phyloP scores from a whole-genome alignment of 306 rosid genomes.

The Cicer yamashitae region DNA sequence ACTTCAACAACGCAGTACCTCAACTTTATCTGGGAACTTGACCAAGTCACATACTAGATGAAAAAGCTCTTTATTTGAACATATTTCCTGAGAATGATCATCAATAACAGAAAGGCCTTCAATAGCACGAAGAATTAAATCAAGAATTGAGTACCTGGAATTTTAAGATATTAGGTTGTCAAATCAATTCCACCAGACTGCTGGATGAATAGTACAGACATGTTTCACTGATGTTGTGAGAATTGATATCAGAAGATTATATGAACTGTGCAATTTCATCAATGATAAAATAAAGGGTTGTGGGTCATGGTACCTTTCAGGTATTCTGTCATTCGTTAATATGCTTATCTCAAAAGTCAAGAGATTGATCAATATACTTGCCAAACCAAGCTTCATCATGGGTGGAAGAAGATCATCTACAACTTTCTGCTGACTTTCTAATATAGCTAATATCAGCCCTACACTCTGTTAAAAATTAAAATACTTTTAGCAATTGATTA shows the following conservation, averaged over 20 bases:
- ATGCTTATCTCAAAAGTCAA: slow-evolving; percentile 71
- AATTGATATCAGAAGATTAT: slow-evolving; percentile 38
- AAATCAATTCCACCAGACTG: slow-evolving; percentile 31
- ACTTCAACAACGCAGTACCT: slow-evolving; percentile 61
- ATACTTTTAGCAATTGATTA: slow-evolving; percentile 42
- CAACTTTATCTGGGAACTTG: slow-evolving; percentile 83
- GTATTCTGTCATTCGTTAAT: slow-evolving; percentile 61
- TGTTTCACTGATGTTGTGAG: slow-evolving; percentile 8
- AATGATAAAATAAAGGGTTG: slow-evolving; percentile 26
- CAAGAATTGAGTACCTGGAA: slow-evolving; percentile 81
- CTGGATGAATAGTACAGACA: slow-evolving; percentile 15
- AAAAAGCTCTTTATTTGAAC: slow-evolving; percentile 76
- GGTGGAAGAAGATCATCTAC: slow-evolving; percentile 65
- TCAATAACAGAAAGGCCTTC: slow-evolving; percentile 84
- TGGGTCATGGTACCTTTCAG: slow-evolving; percentile 72
- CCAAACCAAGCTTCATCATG: slow-evolving; percentile 80
- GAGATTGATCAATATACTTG: slow-evolving; percentile 69
- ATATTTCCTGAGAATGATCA: slow-evolving; percentile 73
- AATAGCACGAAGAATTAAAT: slow-evolving; percentile 70
- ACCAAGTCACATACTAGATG: slow-evolving; percentile 60
- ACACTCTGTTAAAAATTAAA: slow-evolving; percentile 64
- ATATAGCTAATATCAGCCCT: slow-evolving; percentile 71
- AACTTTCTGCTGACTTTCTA: slow-evolving; percentile 69
- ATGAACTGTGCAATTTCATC: slow-evolving; percentile 33
- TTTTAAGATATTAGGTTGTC: slow-evolving; percentile 35